Conservation (phyloP, 495 filamentous ascomycete species). For the Massariosphaeria phaeospora region DNA sequence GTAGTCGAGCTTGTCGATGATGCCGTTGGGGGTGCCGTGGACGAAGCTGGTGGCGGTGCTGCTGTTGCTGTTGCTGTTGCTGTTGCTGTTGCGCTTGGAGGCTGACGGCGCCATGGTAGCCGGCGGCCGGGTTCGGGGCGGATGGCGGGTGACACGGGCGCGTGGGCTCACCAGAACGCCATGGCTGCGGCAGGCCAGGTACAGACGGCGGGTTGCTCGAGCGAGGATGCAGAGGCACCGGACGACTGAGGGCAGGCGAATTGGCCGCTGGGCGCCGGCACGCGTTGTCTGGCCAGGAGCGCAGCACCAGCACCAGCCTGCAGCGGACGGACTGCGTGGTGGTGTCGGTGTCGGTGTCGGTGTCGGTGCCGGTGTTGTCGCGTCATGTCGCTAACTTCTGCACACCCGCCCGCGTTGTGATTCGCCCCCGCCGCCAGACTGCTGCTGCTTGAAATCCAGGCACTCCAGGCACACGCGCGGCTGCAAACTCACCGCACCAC, state of each 20-base stretch:
- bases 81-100: conserved; percentile 27
- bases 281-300: not conserved
- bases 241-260: not conserved
- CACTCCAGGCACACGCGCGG: too few relatives aligned
- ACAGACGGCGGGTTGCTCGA: not conserved
- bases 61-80: conserved; percentile 7
- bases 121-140: conserved; percentile 10
- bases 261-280: too few relatives aligned
- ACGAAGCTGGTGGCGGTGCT: conserved; percentile 23
- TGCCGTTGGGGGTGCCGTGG: conserved; percentile 16
- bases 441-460: too few relatives aligned
- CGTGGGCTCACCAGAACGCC: not conserved
- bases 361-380: not conserved
- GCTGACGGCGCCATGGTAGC: conserved; percentile 15
- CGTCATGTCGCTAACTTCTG: not conserved
- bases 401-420: conserved; percentile 14
- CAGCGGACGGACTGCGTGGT: conserved; percentile 16
- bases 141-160: conserved; percentile 7
- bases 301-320: not conserved
- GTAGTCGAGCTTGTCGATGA: conserved; percentile 60
- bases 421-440: not conserved
- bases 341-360: conserved; percentile 6
- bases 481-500: not conserved
- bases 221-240: not conserved
- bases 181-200: not conserved